Evolutionary conservation across 1,284 basidiomycete species (phyloP), one percentile per base, ranked within the genome.

Genomic region (Austroboletus rostrupii): DNA sequence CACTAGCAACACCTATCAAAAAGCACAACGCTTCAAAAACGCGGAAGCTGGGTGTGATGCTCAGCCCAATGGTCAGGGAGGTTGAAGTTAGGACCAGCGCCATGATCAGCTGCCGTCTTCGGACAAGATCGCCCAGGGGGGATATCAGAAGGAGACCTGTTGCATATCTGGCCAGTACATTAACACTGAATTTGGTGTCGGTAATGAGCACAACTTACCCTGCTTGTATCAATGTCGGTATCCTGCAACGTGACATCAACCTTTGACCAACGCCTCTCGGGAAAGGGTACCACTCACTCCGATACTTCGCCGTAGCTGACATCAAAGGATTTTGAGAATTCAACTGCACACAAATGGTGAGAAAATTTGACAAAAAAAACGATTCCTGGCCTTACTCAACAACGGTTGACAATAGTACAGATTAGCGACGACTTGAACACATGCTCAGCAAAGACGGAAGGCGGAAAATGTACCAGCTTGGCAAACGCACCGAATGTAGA

Each of bases 351-450:
- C 33, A 12, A n/a, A 8, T 11, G 17, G 32, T 47, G 3, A 62
- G 44, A 16, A 45, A 13, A 14, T 32, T 26, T 9, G 33, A 38
- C 42, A 6, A 19, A 39, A 5, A 5, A 13, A 35, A 5, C 16
- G 21, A 13, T 26, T 48, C 5, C 2, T 31, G 39, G 5, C 60
- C 78, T 45, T 64, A 78, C 87, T 83, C 14, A 89, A 67, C 52
- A 89, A 65, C 0, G 87, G 86, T 65, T 86, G 87, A 52, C 81
- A 82, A 55, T 88, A 89, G 59, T 87, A 89, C 44, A 88, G 60
- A 54, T 88, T 89, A 17, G 78, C 75, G 23, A 79, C 79, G 40
- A 67, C 80, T 82, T 20, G 32, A 19, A 20, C 5, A 36, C 3
- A 10, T 8, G 8, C 32, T 31, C 26, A 10, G 16, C 61, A 8